Conservation (phyloP, 768 basidiomycete genomes). For the Naganishia friedmannii region DNA sequence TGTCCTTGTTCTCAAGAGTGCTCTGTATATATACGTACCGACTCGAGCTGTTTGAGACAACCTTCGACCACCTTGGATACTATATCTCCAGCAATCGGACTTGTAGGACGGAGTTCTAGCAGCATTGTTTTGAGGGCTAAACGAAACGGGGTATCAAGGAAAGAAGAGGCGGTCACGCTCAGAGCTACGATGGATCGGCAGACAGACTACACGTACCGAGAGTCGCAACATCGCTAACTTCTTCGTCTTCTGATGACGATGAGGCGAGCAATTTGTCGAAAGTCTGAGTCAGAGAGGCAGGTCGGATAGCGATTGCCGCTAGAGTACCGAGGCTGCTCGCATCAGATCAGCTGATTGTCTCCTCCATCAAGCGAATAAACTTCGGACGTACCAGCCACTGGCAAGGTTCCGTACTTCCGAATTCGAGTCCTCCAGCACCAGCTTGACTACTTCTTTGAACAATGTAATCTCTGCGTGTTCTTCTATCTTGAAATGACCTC, state of each 20-base stretch:
- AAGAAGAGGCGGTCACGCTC: slow-evolving; percentile 13
- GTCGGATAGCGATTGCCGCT: slow-evolving; percentile 18
- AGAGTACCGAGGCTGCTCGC: slow-evolving; percentile 19
- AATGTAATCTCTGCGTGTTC: slow-evolving; percentile 81
- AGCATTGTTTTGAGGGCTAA: slow-evolving; percentile 82
- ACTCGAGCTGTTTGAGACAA: slow-evolving; percentile 72
- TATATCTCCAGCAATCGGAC: slow-evolving; percentile 71
- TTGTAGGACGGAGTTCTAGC: slow-evolving; percentile 77
- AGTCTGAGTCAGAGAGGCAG: slow-evolving; percentile 6
- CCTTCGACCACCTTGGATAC: slow-evolving; percentile 84
- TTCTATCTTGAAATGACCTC: slow-evolving; percentile 68
- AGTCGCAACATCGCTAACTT: slow-evolving; percentile 87
- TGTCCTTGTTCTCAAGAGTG: slow-evolving; percentile 34
- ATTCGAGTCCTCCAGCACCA: slow-evolving; percentile 83
- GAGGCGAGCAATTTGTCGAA: slow-evolving; percentile 77
- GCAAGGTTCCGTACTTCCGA: slow-evolving; percentile 98
- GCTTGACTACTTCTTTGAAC: slow-evolving; percentile 73
- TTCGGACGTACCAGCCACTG: slow-evolving; percentile 75
- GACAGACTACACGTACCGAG: slow-evolving; percentile 60
- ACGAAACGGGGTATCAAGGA: background rate
- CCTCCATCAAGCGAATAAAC: background rate
- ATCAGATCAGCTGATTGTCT: background rate
- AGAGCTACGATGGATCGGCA: slow-evolving; percentile 32
- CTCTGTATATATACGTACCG: slow-evolving; percentile 56
- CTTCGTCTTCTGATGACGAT: slow-evolving; percentile 82